Evolutionary conservation across 257 asterid species (phyloP).

Genomic region (Knoxia roxburghii): DNA sequence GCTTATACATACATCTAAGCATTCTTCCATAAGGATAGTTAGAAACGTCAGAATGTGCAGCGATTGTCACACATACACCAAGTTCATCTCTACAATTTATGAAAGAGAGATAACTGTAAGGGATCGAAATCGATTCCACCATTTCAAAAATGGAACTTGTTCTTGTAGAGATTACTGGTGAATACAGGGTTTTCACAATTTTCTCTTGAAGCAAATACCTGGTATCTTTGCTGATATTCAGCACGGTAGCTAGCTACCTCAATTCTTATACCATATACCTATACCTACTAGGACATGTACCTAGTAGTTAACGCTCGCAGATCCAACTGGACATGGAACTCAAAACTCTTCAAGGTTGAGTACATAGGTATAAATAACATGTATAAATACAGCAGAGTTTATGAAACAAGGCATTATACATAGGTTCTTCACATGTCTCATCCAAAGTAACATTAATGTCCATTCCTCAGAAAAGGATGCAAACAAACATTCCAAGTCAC

Average conservation of each 20-base stretch:
- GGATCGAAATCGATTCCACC: constrained; percentile 73
- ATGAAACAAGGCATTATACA: no score
- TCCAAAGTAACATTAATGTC: no score
- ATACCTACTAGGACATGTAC: no score
- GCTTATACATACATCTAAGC: constrained; percentile 35
- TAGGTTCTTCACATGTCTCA: no score
- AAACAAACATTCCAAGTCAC: not conserved
- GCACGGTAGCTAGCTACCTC: no score
- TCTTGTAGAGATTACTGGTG: constrained; percentile 84
- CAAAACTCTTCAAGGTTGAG: no score
- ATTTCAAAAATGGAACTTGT: constrained; percentile 70
- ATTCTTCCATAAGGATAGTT: constrained; percentile 49
- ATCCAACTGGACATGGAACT: no score
- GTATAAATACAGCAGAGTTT: no score
- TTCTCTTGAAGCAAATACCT: not conserved
- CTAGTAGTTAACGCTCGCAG: no score
- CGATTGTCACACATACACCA: constrained; percentile 75
- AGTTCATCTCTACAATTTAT: constrained; percentile 58
- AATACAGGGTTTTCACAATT: constrained; percentile 22
- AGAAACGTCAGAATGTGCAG: constrained; percentile 85
- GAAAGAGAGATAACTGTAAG: constrained; percentile 56
- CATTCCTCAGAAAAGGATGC: not conserved
- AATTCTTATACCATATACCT: no score
- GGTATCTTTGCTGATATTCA: not conserved
- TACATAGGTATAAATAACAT: no score